Evolutionary conservation across 495 filamentous ascomycete species (phyloP), one percentile per base, ranked within the genome.

Genomic region (Evernia prunastri): DNA sequence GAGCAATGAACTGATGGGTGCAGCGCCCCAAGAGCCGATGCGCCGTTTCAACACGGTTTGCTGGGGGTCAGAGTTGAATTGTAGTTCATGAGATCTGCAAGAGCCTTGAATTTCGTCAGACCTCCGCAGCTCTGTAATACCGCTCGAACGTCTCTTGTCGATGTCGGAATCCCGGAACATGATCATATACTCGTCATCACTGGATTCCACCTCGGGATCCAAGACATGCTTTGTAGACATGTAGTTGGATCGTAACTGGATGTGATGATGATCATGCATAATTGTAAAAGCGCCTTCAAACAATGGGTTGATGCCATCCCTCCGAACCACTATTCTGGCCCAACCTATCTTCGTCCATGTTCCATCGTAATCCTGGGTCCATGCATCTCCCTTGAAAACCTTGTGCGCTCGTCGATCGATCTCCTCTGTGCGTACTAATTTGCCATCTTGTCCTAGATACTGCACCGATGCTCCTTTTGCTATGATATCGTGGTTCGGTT

Each of bases 221-320:
- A 86, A 77, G 1, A 73, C 73, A 64, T 89, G 85, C 69, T 84
- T 84, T 60, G 90, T 96, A 68, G 84, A 80, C 70, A 83, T 79
- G 69, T 94, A 98, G 43, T 84, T 87, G 36, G 82, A 82, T 62
- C 82, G 81, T 61, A 91, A 79, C 68, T 96, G 91, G 33, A 98
- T 79, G 75, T 98, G 93, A 70, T 98, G 92, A 66, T 91, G 86
- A 72, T 96, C 85, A 40, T 86, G 80, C 66, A 85, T 72, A 23
- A 97, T 73, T 56, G 87, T 86, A 76, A 98, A 97, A 4, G 89
- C 88, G 35, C 95, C 94, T 74, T 96, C 90, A 66, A 98, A 97
- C 11, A 96, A 74, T 33, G 94, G 95, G 42, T 82, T 70, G 23
- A 76, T 67, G 4, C 94, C 94, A 77, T 98, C 94, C 67, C 78